These are phyloP conservation scores for Camellia granthamiana DNA, from an alignment of 148 eudicot species.

Conservation along the genomic window DNA sequence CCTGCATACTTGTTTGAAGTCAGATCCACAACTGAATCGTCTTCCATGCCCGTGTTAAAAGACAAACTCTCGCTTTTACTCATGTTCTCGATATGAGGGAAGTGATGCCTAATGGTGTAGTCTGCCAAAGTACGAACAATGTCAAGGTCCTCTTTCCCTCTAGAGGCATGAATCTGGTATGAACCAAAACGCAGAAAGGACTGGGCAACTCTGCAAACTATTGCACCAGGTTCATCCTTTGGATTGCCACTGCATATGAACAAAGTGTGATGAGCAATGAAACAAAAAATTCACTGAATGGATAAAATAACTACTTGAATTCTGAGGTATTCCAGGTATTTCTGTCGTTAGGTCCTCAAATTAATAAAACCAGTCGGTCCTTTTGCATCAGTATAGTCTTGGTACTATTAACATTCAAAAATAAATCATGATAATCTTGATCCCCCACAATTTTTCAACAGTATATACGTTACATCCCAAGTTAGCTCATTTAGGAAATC, in stretches of 20 bases:
- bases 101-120: conserved; percentile 83
- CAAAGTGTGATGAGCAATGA: background rate
- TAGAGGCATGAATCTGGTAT: conserved; percentile 86
- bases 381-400: background rate
- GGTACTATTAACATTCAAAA: background rate
- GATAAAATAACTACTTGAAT: background rate
- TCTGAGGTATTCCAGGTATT: background rate
- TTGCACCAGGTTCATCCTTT: conserved; percentile 99
- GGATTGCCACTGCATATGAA: conserved; percentile 83
- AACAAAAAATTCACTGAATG: background rate
- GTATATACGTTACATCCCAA: background rate
- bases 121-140: conserved; percentile 82
- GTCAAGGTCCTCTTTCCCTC: conserved; percentile 79
- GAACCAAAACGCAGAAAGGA: conserved; percentile 99
- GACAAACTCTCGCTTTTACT: conserved; percentile 75
- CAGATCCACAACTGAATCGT: conserved; percentile 76
- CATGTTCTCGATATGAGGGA: conserved; percentile 85
- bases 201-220: conserved; percentile 95
- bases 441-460: background rate
- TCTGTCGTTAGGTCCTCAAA: background rate
- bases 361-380: background rate
- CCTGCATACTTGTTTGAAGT: conserved; percentile 99
- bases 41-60: conserved; percentile 78
- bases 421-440: background rate
- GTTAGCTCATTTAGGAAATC: background rate